phyloP scores from a whole-genome alignment of 306 rosid species.

The Dryas octopetala region DNA sequence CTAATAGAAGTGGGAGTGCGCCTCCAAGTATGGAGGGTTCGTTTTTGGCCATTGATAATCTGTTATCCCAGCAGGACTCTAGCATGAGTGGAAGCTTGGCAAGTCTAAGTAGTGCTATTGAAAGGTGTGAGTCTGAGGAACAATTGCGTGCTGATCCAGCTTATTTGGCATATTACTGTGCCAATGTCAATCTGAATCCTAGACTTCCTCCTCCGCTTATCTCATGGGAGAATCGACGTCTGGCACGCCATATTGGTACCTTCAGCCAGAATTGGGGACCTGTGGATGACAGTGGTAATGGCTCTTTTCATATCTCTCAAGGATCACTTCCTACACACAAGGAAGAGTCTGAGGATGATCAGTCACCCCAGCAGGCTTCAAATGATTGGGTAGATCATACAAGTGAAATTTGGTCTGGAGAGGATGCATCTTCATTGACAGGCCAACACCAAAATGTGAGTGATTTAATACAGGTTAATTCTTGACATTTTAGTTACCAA shows the following conservation, averaged over 20 bases:
- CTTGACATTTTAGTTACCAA: conserved; percentile 22
- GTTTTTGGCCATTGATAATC: conserved; percentile 50
- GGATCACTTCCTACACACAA: conserved; percentile 64
- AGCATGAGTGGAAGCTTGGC: conserved; percentile 41
- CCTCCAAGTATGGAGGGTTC: conserved; percentile 85
- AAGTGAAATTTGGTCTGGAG: conserved; percentile 21
- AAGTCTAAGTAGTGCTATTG: conserved; percentile 42
- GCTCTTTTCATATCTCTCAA: conserved; percentile 40
- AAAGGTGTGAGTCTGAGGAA: conserved; percentile 53
- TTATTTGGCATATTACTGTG: conserved; percentile 52
- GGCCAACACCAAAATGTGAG: conserved; percentile 41
- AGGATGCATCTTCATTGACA: conserved; percentile 24
- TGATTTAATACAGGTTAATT: conserved; percentile 57
- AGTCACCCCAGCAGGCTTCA: conserved; percentile 43
- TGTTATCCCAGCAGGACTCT: conserved; percentile 46
- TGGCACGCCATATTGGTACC: conserved; percentile 50
- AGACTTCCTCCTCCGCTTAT: conserved; percentile 68
- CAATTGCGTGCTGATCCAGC: conserved; percentile 54
- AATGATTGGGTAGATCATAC: conserved; percentile 38
- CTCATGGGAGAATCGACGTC: conserved; percentile 59
- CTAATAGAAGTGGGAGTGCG: conserved; percentile 78
- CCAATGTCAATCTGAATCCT: conserved; percentile 75
- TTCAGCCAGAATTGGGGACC: conserved; percentile 45
- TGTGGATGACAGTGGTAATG: conserved; percentile 51
- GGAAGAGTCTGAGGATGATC: conserved; percentile 78